Evolutionary conservation across 2,329 filamentous ascomycete species (phyloP), one percentile per base, ranked within the genome.

Genomic region (Westerdykella sp.): DNA sequence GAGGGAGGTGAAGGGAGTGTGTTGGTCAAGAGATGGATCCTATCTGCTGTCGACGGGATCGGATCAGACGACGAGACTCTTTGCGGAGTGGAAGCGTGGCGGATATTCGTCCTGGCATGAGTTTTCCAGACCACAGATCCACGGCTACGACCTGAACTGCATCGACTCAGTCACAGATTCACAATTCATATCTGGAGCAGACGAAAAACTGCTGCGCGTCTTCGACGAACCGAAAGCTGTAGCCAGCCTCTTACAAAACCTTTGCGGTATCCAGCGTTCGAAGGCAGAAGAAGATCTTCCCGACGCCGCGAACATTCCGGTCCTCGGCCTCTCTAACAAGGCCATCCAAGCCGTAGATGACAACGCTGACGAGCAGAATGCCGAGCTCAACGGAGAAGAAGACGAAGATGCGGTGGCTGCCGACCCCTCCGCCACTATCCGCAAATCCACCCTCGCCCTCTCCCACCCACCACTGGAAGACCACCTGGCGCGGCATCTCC

Each of bases 71-170:
- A 95, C 91, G 3, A 78, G 93, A 39, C 75, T 97, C 15, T 87
- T 91, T 64, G 84, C 87, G 1, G 73, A 82, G 57, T 97, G 91
- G 93, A 77, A 76, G 47, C 72, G 73, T 23, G 67, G 65, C 2
- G 56, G 60, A 3, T 58, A 55, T 4, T 43, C 49, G 34, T 88
- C 87, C 10, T 98, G 93, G 93, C 91, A 97, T 67, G 93, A 98
- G 66, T 89, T 97, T 73, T 85, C 90, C 1, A 77, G 93, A 39
- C 93, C 93, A 4, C 93, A 98, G 65, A 98, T 98, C 51, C 93
- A 98, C 64, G 93, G 93, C 31, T 98, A 98, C 65, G 91, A 98
- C 65, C 77, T 98, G 42, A 98, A 97, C 72, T 97, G 93, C 65
- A 83, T 97, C 50, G 85, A 89, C 59, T 78, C 82, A 0, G 73